Conservation (phyloP, 306 rosid species). For the Parietaria judaica region DNA sequence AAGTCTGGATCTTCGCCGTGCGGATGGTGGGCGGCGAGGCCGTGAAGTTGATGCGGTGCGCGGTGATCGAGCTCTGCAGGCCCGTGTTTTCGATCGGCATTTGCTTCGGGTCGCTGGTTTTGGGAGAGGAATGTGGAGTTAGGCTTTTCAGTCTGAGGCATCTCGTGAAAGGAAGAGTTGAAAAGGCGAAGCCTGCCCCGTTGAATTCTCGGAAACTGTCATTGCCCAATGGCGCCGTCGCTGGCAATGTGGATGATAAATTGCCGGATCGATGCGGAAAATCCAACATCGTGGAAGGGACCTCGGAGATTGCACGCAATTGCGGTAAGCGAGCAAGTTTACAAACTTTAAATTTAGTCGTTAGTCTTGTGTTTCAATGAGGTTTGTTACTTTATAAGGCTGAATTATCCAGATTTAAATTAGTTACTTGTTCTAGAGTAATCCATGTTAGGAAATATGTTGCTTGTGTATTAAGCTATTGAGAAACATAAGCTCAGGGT, state of each 20-base stretch:
- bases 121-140: slow-evolving; percentile 76
- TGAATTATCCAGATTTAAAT: no score
- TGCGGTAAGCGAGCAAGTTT: slow-evolving; percentile 40
- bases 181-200: slow-evolving; percentile 22
- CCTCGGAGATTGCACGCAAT: slow-evolving; percentile 30
- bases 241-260: slow-evolving; percentile 12
- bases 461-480: no score
- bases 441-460: no score
- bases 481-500: no score
- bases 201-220: slow-evolving; percentile 16
- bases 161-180: slow-evolving; percentile 37
- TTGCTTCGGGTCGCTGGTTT: slow-evolving; percentile 51
- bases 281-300: slow-evolving; percentile 21
- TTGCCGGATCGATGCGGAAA: slow-evolving; percentile 24
- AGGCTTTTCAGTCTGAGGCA: slow-evolving; percentile 56
- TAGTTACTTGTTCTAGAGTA: no score
- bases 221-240: slow-evolving; percentile 39
- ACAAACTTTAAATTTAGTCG: not conserved
- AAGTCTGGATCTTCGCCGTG: slow-evolving; percentile 55
- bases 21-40: slow-evolving; percentile 31
- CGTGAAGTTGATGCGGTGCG: slow-evolving; percentile 72
- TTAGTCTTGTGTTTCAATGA: not conserved
- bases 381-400: not conserved
- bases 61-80: slow-evolving; percentile 54
- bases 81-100: slow-evolving; percentile 58